Conservation (phyloP, 306 rosid species). For the Fagus sylvatica region DNA sequence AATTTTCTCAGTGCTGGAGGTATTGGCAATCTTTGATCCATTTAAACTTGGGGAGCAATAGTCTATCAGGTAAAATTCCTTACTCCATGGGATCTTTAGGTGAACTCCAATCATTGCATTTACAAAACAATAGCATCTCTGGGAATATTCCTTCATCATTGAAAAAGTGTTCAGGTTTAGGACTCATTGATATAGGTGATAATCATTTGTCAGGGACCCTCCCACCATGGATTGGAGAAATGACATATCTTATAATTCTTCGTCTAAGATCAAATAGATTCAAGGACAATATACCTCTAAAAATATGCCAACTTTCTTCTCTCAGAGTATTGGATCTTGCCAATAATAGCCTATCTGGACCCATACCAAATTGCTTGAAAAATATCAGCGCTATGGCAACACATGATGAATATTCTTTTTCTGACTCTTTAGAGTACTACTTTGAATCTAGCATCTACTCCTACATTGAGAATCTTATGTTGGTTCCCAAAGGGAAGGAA, state of each 20-base stretch:
- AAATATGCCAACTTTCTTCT: constrained; percentile 34
- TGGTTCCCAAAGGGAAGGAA: not conserved
- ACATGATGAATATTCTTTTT: not conserved
- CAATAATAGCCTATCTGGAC: constrained; percentile 13
- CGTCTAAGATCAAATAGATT: constrained; percentile 27
- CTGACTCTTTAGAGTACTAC: not conserved
- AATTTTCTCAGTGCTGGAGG: constrained; percentile 26
- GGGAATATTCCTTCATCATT: constrained; percentile 16
- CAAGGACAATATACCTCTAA: constrained; percentile 19
- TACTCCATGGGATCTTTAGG: constrained; percentile 15
- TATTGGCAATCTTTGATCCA: constrained; percentile 36
- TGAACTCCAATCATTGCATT: constrained; percentile 24
- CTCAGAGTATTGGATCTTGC: constrained; percentile 22
- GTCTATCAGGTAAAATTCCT: constrained; percentile 25
- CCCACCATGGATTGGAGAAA: not conserved
- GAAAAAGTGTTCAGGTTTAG: constrained; percentile 29
- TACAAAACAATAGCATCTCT: constrained; percentile 13
- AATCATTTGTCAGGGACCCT: constrained; percentile 22
- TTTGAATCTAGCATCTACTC: constrained; percentile 15
- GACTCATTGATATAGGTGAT: constrained; percentile 31
- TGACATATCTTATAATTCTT: constrained; percentile 27
- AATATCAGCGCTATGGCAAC: constrained; percentile 24
- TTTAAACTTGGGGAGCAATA: constrained; percentile 36
- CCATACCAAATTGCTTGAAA: constrained; percentile 41
- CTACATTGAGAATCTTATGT: constrained; percentile 12